Conservation (phyloP, 2,329 filamentous ascomycete species). For the Nectriaceae sp. region DNA sequence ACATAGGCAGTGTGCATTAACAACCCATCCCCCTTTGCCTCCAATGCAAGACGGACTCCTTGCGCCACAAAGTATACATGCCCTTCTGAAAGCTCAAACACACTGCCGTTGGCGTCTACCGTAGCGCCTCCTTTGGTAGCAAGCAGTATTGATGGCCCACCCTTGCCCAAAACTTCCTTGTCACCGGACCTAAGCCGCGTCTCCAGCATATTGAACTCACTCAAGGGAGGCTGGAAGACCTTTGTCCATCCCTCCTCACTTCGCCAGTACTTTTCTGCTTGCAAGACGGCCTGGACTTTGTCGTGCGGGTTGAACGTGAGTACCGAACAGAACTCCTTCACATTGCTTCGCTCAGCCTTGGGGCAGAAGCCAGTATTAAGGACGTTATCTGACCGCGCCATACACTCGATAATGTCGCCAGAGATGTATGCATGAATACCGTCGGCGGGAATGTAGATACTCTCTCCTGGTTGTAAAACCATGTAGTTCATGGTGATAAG, state of each 20-base stretch:
- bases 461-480: constrained; percentile 63
- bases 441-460: constrained; percentile 71
- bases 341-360: constrained; percentile 60
- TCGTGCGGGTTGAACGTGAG: constrained; percentile 66
- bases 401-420: constrained; percentile 77
- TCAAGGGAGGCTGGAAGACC: constrained; percentile 66
- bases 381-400: constrained; percentile 76
- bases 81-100: constrained; percentile 24
- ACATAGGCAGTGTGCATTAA: constrained; percentile 24
- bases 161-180: constrained; percentile 46
- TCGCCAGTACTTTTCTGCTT: constrained; percentile 47
- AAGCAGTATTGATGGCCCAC: constrained; percentile 24
- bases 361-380: constrained; percentile 76
- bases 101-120: constrained; percentile 18
- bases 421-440: constrained; percentile 74
- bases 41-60: constrained; percentile 21
- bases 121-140: constrained; percentile 22
- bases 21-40: constrained; percentile 17
- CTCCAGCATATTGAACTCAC: constrained; percentile 70
- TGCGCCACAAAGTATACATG: constrained; percentile 28
- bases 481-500: constrained; percentile 76
- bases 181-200: constrained; percentile 59
- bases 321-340: constrained; percentile 63
- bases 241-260: constrained; percentile 61
- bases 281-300: constrained; percentile 57